These are phyloP conservation scores for Carex myosuroides DNA, from an alignment of 176 grass and related monocot genomes.

Conservation along the genomic window DNA sequence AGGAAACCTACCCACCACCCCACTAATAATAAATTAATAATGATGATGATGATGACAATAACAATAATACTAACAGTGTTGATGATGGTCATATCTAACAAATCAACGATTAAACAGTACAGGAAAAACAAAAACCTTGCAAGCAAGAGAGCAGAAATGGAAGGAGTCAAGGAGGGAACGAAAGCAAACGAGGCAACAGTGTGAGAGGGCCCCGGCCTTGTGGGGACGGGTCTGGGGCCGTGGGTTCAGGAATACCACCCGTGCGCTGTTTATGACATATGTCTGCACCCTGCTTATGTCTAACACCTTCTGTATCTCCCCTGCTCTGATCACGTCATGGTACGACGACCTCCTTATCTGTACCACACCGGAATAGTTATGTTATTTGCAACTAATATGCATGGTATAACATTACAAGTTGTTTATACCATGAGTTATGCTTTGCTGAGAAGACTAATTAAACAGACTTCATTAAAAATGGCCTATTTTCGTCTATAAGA, in stretches of 20 bases:
- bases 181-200: conserved; percentile 20
- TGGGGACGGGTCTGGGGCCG: conserved; percentile 25
- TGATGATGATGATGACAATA: neutral
- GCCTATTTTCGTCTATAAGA: neutral
- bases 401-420: neutral
- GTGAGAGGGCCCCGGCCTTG: conserved; percentile 3
- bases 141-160: conserved; percentile 27
- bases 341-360: conserved; percentile 39
- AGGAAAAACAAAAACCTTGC: conserved; percentile 18
- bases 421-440: neutral
- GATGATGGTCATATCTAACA: neutral
- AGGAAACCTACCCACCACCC: neutral
- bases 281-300: conserved; percentile 29
- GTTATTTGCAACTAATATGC: neutral
- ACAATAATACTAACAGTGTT: neutral
- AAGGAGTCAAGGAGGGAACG: conserved; percentile 25
- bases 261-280: conserved; percentile 32
- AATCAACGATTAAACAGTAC: neutral
- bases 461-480: neutral
- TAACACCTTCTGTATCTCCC: conserved; percentile 25
- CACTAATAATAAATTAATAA: neutral
- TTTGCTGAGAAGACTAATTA: neutral
- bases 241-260: conserved; percentile 29
- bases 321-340: conserved; percentile 29
- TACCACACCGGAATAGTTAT: neutral